Percentiles rank a stretch among this genome's conserved stretches.
phyloP scores from a whole-genome alignment of 441 rosid species.

The Erysimum cheiri region DNA sequence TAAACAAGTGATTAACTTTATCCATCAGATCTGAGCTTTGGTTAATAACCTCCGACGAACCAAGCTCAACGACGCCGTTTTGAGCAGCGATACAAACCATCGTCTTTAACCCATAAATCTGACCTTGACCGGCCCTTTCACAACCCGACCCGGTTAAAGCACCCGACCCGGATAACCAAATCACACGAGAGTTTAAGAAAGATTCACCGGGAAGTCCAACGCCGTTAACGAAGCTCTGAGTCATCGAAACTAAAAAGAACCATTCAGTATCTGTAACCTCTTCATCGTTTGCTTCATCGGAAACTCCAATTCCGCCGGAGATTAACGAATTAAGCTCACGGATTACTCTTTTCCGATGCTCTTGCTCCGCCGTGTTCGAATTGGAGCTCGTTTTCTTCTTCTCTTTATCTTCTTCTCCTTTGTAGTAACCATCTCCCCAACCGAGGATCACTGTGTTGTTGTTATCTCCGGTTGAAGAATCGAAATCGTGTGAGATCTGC shows the following conservation, averaged over 20 bases:
- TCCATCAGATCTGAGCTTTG: slow-evolving; percentile 87
- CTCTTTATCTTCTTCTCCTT: slow-evolving; percentile 77
- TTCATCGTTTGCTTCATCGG: slow-evolving; percentile 77
- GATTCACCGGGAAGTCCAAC: slow-evolving; percentile 83
- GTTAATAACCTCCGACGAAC: slow-evolving; percentile 71
- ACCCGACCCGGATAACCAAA: slow-evolving; percentile 84
- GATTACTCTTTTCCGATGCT: slow-evolving; percentile 80
- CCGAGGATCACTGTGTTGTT: slow-evolving; percentile 57
- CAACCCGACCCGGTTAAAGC: slow-evolving; percentile 65
- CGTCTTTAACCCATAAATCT: slow-evolving; percentile 79
- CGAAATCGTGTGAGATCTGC: slow-evolving; percentile 80
- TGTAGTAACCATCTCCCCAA: slow-evolving; percentile 97
- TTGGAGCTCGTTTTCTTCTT: slow-evolving; percentile 43
- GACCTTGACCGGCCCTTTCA: slow-evolving; percentile 80
- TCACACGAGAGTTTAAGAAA: slow-evolving; percentile 54
- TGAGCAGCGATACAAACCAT: slow-evolving; percentile 82
- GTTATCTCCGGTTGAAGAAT: slow-evolving; percentile 44
- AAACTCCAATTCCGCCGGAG: slow-evolving; percentile 54
- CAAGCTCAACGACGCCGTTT: slow-evolving; percentile 91
- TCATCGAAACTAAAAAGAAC: slow-evolving; percentile 96
- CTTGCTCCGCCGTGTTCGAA: slow-evolving; percentile 65
- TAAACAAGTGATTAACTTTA: slow-evolving; percentile 72
- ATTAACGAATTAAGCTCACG: slow-evolving; percentile 89
- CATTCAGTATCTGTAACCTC: slow-evolving; percentile 96
- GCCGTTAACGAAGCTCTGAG: slow-evolving; percentile 76